A percentile compares a stretch with the other conserved stretches of the same genome.
Conservation (phyloP, 345 rosid genomes). For the Citrus medica region DNA sequence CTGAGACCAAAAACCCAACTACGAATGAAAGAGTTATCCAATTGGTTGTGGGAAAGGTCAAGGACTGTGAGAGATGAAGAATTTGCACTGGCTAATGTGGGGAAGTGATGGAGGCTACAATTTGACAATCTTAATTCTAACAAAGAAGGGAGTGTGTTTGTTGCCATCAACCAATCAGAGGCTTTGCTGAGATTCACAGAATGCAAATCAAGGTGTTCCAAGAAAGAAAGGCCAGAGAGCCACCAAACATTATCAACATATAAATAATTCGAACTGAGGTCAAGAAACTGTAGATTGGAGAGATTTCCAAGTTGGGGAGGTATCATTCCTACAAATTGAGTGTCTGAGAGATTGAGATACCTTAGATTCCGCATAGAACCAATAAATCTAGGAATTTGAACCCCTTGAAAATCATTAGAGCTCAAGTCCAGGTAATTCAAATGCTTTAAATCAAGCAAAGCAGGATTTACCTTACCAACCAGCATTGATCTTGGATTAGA, state of each 20-base stretch:
- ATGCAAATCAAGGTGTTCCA: neutral
- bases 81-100: too few species aligned
- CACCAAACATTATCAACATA: neutral
- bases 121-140: neutral
- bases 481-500: too few species aligned
- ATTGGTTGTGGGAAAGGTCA: too few species aligned
- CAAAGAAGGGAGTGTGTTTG: neutral
- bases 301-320: slow-evolving; percentile 3
- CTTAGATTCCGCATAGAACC: neutral
- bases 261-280: neutral
- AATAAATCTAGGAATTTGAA: slow-evolving; percentile 14
- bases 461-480: too few species aligned
- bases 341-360: neutral
- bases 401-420: neutral
- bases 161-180: neutral
- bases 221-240: neutral
- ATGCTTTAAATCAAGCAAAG: too few species aligned
- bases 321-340: neutral
- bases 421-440: slow-evolving; percentile 20
- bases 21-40: too few species aligned
- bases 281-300: slow-evolving; percentile 3
- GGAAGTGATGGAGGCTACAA: neutral
- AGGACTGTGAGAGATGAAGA: too few species aligned
- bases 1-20: too few species aligned
- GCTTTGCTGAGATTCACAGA: neutral